Evolutionary conservation across 2,329 filamentous ascomycete species (phyloP).

Genomic region (Trichoderma citrinoviride): DNA sequence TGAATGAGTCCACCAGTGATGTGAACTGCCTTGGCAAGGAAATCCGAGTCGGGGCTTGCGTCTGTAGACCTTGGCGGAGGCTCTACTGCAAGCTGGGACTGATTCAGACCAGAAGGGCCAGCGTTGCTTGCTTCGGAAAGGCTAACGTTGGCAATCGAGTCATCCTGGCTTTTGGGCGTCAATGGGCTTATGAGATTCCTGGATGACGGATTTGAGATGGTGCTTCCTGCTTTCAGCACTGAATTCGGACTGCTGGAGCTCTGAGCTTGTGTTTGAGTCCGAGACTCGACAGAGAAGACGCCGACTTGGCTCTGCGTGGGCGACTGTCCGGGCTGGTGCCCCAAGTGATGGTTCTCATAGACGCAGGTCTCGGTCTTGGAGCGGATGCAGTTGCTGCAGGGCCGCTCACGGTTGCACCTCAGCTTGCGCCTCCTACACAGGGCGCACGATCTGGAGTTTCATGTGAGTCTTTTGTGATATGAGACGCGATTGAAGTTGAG

Average conservation of each 20-base stretch:
- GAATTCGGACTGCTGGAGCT: background rate
- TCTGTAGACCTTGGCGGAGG: background rate
- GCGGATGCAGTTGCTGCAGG: constrained; percentile 43
- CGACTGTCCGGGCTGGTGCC: background rate
- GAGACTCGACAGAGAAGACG: constrained; percentile 5
- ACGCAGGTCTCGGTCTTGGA: constrained; percentile 37
- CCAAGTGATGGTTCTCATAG: constrained; percentile 31
- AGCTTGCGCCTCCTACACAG: constrained; percentile 46
- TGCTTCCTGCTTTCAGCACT: background rate
- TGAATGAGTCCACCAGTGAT: constrained; percentile 44
- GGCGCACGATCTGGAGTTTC: constrained; percentile 38
- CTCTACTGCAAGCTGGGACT: background rate
- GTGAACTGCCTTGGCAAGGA: constrained; percentile 38
- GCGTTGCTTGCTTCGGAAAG: background rate
- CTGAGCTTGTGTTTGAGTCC: background rate
- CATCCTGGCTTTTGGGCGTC: constrained; percentile 20
- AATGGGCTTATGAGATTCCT: constrained; percentile 14
- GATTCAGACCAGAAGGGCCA: background rate
- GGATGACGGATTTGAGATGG: background rate
- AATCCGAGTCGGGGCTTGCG: constrained; percentile 23
- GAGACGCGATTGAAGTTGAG: background rate
- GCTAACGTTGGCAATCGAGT: constrained; percentile 3
- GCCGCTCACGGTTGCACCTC: constrained; percentile 41
- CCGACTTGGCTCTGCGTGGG: background rate
- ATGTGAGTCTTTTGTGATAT: background rate